Conservation (phyloP, 495 filamentous ascomycete species). For the Collariella sp. region DNA sequence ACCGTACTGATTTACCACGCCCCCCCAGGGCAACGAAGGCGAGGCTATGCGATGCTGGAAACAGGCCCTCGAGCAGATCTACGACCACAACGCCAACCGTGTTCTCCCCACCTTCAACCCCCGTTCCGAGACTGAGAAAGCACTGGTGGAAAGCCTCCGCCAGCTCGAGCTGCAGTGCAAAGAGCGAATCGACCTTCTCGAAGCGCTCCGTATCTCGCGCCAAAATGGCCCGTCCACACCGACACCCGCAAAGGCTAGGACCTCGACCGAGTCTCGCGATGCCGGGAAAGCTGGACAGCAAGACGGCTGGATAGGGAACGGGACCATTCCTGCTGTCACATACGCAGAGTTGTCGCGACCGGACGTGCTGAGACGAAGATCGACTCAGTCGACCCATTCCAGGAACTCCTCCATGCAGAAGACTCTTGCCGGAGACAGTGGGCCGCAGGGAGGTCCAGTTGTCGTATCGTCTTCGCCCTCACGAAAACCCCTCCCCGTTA, state of each 20-base stretch:
- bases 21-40: constrained; percentile 82
- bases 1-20: constrained; percentile 11
- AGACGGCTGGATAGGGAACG: constrained; percentile 63
- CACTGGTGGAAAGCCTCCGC: constrained; percentile 69
- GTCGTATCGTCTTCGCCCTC: constrained; percentile 28
- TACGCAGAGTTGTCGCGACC: constrained; percentile 72
- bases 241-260: background rate
- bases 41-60: constrained; percentile 92
- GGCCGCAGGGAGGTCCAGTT: constrained; percentile 9
- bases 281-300: constrained; percentile 19
- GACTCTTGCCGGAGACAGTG: constrained; percentile 23
- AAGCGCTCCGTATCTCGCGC: constrained; percentile 69
- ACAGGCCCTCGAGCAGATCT: constrained; percentile 82
- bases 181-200: constrained; percentile 81
- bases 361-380: constrained; percentile 52
- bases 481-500: constrained; percentile 17
- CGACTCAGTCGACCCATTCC: constrained; percentile 35
- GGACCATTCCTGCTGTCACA: constrained; percentile 68
- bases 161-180: constrained; percentile 88
- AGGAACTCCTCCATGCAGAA: constrained; percentile 45
- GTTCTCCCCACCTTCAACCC: constrained; percentile 61
- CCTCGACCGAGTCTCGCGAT: constrained; percentile 22
- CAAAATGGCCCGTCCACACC: constrained; percentile 22
- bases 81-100: constrained; percentile 74
- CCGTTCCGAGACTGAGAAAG: constrained; percentile 75